These are phyloP conservation scores for Cladophialophora bantiana DNA, from an alignment of 2,329 filamentous ascomycete species.

Conservation along the genomic window DNA sequence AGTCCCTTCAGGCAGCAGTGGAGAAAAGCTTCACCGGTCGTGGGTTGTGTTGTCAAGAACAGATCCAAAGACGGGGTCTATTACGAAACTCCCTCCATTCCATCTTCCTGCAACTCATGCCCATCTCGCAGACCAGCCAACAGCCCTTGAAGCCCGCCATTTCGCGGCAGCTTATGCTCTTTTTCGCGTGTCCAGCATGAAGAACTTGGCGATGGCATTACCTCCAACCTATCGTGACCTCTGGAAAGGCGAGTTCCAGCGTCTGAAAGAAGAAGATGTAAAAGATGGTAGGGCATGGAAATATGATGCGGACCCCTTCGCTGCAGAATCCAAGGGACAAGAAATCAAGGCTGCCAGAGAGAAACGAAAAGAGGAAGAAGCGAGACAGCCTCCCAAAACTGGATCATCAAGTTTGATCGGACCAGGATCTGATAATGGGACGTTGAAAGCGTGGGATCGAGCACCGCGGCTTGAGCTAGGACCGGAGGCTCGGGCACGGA, in stretches of 20 bases:
- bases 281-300: slow-evolving; percentile 81
- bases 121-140: slow-evolving; percentile 76
- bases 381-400: slow-evolving; percentile 64
- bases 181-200: slow-evolving; percentile 92
- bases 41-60: slow-evolving; percentile 76
- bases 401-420: slow-evolving; percentile 45
- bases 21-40: slow-evolving; percentile 69
- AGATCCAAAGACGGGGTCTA: slow-evolving; percentile 83
- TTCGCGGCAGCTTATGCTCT: slow-evolving; percentile 91
- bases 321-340: slow-evolving; percentile 74
- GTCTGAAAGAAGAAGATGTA: slow-evolving; percentile 80
- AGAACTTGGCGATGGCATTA: slow-evolving; percentile 92
- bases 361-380: slow-evolving; percentile 77
- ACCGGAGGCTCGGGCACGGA: slow-evolving; percentile 74
- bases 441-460: slow-evolving; percentile 76
- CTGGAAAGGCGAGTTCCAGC: slow-evolving; percentile 87
- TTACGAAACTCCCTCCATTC: slow-evolving; percentile 78
- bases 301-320: slow-evolving; percentile 95
- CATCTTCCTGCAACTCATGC: slow-evolving; percentile 78
- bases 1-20: slow-evolving; percentile 39
- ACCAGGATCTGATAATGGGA: slow-evolving; percentile 46
- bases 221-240: slow-evolving; percentile 87
- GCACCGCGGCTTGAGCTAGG: slow-evolving; percentile 95
- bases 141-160: slow-evolving; percentile 87
- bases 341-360: slow-evolving; percentile 77